Evolutionary conservation across 176 grass and related monocot species (phyloP), one percentile per base, ranked within the genome.

Genomic region (Rhipidocladum racemiflorum): DNA sequence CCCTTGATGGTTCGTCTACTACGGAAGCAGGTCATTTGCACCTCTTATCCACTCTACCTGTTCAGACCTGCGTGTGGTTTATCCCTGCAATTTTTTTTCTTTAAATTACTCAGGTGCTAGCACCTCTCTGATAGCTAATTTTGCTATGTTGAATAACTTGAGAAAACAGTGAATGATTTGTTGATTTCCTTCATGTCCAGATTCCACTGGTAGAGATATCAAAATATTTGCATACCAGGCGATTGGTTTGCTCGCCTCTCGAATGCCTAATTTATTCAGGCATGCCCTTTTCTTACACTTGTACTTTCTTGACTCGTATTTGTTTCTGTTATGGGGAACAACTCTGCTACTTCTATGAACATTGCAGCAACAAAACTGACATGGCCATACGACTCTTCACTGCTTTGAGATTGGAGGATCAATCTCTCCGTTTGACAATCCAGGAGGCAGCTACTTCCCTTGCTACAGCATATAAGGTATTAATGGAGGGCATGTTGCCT

Each of bases 191-290:
- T 76, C 44, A 74, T 65, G 39, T 90, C 40, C 83, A 97, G 91
- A 91, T 77, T 50, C 92, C 70, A 68, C 55, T 27, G 46, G 67
- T 74, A 92, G 78, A 85, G 84, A 92, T 88, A 85, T 92, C 60
- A 97, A 94, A 83, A 80, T 91, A 85, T 97, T 97, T 87, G 90
- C 92, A 0, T 97, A 97, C 84, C 95, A 94, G 88, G 92, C 92
- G 27, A 94, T 97, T 65, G 95, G 92, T 77, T 92, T 97, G 74
- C 92, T 97, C 77, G 90, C 90, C 20, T 94, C 95, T 87, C 90
- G 95, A 39, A 75, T 97, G 90, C 95, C 95, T 79, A 91, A 97
- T 90, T 90, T 97, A 79, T 97, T 97, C 86, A 97, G 90, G 95
- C 74, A 88, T 30, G 88, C 54, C 64, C 39, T 60, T 70, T 46